Base-by-base conservation (phyloP, 2,329 filamentous ascomycete genomes). In the Paraphoma chrysanthemicola region DNA sequence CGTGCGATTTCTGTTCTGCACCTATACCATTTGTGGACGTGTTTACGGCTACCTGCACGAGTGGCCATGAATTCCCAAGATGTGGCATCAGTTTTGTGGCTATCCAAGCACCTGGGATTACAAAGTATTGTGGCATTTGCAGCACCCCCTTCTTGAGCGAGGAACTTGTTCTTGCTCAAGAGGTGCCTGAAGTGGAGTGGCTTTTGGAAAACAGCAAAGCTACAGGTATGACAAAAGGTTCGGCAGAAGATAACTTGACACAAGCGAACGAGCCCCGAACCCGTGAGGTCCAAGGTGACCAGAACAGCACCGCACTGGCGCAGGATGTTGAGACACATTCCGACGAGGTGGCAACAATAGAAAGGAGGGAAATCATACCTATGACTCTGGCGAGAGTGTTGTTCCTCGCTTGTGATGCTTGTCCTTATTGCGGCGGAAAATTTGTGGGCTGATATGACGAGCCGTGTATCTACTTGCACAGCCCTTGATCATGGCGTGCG, bases 81-180 rank as follows among this genome's bases (percentile, higher is more conserved):
- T 87, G 85, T 62, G 78, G 78, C 11, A 60, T 86, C 18, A 84
- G 82, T n/a, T 82, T 85, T 49, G 63, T 85, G 6, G 77, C 83
- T 1, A 85, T 87, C 6, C 83, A 86, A 65, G 78, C 81, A 33
- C 83, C 85, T 2, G 80, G 80, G 1, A 75, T 82, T 2, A 82
- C 83, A 11, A 86, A 85, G 63, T 78, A 77, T 48, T 87, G 85
- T 67, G 79, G 80, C 16, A 72, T 80, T n/a, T 87, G 85, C 62
- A 77, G 69, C 11, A 80, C 72, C 28, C 79, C 82, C 44, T 84
- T 79, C 61, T 62, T 85, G 7, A 79, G 78, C 44, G 80, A 83
- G 46, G 79, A 81, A 38, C 73, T 66, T 57, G 64, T 74, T 2
- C 29, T 44, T 33, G 60, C 58, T 18, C 69, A 72, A 49, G 70